Evolutionary conservation across 768 basidiomycete species (phyloP), one percentile per base, ranked within the genome.

Genomic region (Porphyrellus cyaneotinctus): DNA sequence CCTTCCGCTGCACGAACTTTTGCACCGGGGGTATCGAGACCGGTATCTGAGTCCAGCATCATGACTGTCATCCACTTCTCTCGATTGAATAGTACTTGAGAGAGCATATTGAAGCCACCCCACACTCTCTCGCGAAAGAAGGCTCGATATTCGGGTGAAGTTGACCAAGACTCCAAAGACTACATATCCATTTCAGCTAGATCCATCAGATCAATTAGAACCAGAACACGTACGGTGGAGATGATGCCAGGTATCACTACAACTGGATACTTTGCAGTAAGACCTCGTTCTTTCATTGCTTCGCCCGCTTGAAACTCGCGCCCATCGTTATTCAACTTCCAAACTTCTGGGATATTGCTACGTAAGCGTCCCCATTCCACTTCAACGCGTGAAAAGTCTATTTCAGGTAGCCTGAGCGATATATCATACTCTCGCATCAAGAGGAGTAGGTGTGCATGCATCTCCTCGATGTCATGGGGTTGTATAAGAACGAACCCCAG

Each of bases 141-240:
- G 0, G 85, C 65, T 6, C 90, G 82, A 57, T 92, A 89, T 52
- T 91, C 90, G 0, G 86, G 84, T 6, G 82, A 76, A 0, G 95
- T 95, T 6, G 90, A 87, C 95, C 97, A 99, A 8, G 90, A 93
- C 65, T 97, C 95, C 53, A 97, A 73, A 6, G 88, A 86, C 82
- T 90, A 54, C n/a, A 31, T 0, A 2, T 15, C 11, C 4, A 14
- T 24, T 35, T 44, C 35, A 13, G 9, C 20, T 45, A 11, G 30
- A 20, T 48, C 15, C n/a, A 24, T 41, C 2, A 11, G 6, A 8
- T 23, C 26, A n/a, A 2, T 37, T 42, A 53, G 49, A 24, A 38
- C 26, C 15, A 30, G 45, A 26, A n/a, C 22, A 68, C 81, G 48
- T 54, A 88, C 89, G 1, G 93, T 95, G 1, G 91, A 93, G 33